Percentiles rank a stretch among this genome's conserved stretches.
These are phyloP conservation scores for Hymenoscyphus occultus DNA, from an alignment of 2,329 filamentous ascomycete genomes.

Conservation along the genomic window DNA sequence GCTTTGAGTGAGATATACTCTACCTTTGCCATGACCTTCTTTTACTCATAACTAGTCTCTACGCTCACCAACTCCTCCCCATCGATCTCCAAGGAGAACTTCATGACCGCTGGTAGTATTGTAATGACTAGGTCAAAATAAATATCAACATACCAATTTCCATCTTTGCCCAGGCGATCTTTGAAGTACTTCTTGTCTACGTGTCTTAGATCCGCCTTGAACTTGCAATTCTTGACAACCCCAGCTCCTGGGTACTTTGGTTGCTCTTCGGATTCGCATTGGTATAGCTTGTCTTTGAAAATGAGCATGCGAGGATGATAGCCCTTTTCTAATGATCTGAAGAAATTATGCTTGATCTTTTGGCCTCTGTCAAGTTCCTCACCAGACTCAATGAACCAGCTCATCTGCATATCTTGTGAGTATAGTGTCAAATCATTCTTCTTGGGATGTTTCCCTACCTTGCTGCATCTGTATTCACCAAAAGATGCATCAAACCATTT, in stretches of 20 bases:
- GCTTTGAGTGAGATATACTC: too few species aligned
- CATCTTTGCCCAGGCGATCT: too few species aligned
- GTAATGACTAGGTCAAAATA: constrained; percentile 17
- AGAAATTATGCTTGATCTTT: constrained; percentile 22
- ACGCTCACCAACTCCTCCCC: constrained; percentile 12
- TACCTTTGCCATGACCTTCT: too few species aligned
- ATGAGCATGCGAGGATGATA: constrained; percentile 10
- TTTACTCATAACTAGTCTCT: constrained; percentile 7
- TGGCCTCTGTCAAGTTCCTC: constrained; percentile 20
- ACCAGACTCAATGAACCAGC: constrained; percentile 23
- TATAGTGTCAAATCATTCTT: too few species aligned
- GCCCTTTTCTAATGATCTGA: not conserved
- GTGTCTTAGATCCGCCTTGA: constrained; percentile 17
- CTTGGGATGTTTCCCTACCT: too few species aligned
- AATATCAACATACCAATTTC: constrained; percentile 8
- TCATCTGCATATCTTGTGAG: constrained; percentile 7
- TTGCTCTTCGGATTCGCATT: constrained; percentile 11
- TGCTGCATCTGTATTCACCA: too few species aligned
- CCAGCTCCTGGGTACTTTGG: not conserved
- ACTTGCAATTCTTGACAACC: constrained; percentile 8
- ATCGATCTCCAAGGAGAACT: constrained; percentile 10
- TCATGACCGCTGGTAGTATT: constrained; percentile 11
- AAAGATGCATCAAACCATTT: too few species aligned
- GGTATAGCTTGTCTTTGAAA: constrained; percentile 16
- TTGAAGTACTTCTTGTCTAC: constrained; percentile 8